These are phyloP conservation scores for Podospora didyma DNA, from an alignment of 495 filamentous ascomycete species.

Conservation along the genomic window DNA sequence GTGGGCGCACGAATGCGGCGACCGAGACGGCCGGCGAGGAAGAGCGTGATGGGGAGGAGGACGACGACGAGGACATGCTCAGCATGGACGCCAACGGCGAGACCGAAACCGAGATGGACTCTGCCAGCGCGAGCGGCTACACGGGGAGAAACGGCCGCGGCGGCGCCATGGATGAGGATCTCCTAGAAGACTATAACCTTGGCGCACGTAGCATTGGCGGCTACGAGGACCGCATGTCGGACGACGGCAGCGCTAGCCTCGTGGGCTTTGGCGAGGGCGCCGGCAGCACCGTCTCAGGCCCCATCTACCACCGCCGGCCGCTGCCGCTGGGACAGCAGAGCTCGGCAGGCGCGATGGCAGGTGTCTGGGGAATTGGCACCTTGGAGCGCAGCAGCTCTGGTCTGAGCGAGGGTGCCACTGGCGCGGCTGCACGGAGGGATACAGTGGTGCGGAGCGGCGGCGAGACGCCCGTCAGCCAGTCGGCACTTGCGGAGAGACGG, in stretches of 20 bases:
- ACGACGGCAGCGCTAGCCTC: conserved; percentile 65
- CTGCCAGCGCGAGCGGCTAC: conserved; percentile 31
- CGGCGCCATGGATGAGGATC: conserved; percentile 41
- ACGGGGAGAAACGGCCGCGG: conserved; percentile 25
- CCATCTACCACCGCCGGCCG: conserved; percentile 55
- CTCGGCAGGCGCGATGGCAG: conserved; percentile 25
- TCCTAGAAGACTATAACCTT: conserved; percentile 5
- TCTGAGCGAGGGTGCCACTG: conserved; percentile 30
- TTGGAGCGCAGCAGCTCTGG: conserved; percentile 38
- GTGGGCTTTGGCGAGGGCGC: conserved; percentile 89
- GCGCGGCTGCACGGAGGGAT: background rate
- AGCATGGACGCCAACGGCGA: conserved; percentile 45
- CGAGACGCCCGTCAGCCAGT: conserved; percentile 38
- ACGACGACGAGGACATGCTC: conserved; percentile 38
- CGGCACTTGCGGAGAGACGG: conserved; percentile 36
- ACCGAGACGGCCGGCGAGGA: conserved; percentile 56
- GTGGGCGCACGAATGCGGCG: conserved; percentile 30
- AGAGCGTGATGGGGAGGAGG: conserved; percentile 45
- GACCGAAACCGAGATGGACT: conserved; percentile 32
- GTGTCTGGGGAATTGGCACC: conserved; percentile 19
- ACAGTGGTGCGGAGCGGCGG: background rate
- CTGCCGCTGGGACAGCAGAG: conserved; percentile 17
- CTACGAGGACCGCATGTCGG: conserved; percentile 69
- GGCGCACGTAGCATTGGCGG: conserved; percentile 55
- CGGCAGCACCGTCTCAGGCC: conserved; percentile 70